Conservation (phyloP, 805 yeast species). For the Kodamaea laetipori region DNA sequence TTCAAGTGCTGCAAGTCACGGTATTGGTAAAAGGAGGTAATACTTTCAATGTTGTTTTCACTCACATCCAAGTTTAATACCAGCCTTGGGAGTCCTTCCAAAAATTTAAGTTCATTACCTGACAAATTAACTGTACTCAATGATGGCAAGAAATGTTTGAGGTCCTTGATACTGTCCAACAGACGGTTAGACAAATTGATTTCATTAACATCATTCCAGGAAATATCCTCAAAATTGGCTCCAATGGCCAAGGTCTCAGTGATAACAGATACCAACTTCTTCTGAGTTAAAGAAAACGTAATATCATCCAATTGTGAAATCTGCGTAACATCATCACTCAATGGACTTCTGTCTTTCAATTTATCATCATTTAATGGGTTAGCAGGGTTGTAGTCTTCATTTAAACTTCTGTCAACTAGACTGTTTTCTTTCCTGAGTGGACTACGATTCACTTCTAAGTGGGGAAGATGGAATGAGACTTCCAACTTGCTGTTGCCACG, state of each 20-base stretch:
- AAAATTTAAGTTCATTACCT: conserved; percentile 42
- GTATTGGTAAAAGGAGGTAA: conserved; percentile 44
- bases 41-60: conserved; percentile 40
- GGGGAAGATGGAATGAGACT: conserved; percentile 45
- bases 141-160: conserved; percentile 48
- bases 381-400: background rate
- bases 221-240: conserved; percentile 32
- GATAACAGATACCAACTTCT: conserved; percentile 45
- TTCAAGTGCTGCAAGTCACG: conserved; percentile 46
- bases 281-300: conserved; percentile 51
- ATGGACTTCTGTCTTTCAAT: conserved; percentile 16
- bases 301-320: conserved; percentile 45
- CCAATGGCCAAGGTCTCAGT: conserved; percentile 42
- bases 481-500: conserved; percentile 27
- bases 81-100: conserved; percentile 48
- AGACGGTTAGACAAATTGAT: conserved; percentile 37
- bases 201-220: conserved; percentile 45
- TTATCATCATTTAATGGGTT: conserved; percentile 12
- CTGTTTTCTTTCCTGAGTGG: background rate
- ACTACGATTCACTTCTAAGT: conserved; percentile 14
- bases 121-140: conserved; percentile 43
- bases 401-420: background rate
- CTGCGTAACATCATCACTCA: conserved; percentile 40
- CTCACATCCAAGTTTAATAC: conserved; percentile 42
- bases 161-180: conserved; percentile 45